Conservation (phyloP, 331 rosid species). For the Phaseolus coccineus region DNA sequence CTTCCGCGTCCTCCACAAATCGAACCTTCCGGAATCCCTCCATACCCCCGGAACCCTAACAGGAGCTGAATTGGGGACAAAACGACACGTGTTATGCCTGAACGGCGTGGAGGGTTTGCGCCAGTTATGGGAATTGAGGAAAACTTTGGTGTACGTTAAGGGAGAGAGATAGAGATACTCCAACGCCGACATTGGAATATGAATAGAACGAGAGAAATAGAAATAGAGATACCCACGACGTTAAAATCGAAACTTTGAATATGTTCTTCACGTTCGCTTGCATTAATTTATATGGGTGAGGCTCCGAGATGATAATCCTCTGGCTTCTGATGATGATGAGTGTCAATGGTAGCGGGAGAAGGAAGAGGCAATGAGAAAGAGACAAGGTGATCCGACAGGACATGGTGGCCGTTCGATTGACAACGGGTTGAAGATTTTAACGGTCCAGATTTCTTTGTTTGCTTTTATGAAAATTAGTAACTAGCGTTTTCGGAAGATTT, state of each 20-base stretch:
- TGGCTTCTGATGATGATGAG: constrained; percentile 1
- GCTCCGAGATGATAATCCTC: constrained; percentile 38
- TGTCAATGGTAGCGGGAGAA: constrained; percentile 41
- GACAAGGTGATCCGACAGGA: constrained; percentile 43
- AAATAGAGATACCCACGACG: constrained; percentile 24
- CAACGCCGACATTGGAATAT: constrained; percentile 65
- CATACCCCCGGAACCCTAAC: constrained; percentile 41
- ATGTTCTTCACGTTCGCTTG: neutral
- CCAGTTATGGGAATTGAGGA: constrained; percentile 54
- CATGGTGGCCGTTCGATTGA: constrained; percentile 59
- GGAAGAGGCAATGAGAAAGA: neutral
- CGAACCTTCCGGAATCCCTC: constrained; percentile 47
- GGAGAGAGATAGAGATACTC: constrained; percentile 73
- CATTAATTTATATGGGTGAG: constrained; percentile 28
- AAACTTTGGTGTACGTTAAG: constrained; percentile 57
- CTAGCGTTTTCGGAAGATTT: neutral
- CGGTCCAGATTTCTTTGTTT: constrained; percentile 40
- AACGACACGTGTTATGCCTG: constrained; percentile 50
- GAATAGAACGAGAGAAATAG: neutral
- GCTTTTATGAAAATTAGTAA: neutral
- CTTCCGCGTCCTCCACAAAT: constrained; percentile 54
- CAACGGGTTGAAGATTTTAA: constrained; percentile 31
- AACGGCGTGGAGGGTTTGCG: constrained; percentile 55
- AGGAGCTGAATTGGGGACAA: constrained; percentile 48
- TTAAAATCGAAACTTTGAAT: constrained; percentile 29